Percentiles rank a stretch among this genome's conserved stretches.
phyloP scores from a whole-genome alignment of 75 land plant species.

The Selaginella tamariscina region DNA sequence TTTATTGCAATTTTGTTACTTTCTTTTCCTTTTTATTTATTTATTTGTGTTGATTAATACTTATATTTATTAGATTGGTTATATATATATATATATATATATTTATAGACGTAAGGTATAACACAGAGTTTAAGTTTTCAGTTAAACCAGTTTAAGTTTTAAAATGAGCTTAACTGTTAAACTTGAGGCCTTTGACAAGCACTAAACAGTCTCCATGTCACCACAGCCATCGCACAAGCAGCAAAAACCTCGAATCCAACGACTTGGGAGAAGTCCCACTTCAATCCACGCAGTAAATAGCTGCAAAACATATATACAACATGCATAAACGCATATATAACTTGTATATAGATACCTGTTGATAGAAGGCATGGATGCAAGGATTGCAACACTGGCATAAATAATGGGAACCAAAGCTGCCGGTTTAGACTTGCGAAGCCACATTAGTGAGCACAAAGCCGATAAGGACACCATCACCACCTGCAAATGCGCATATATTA shows the following conservation, averaged over 20 bases:
- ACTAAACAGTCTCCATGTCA: conserved; percentile 73
- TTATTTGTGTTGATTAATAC: too few relatives aligned
- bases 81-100: too few relatives aligned
- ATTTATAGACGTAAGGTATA: too few relatives aligned
- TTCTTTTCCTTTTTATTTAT: too few relatives aligned
- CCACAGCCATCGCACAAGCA: conserved; percentile 57
- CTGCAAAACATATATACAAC: conserved; percentile 31
- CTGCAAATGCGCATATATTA: conserved; percentile 31
- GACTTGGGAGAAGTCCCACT: conserved; percentile 71
- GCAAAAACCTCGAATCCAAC: conserved; percentile 69
- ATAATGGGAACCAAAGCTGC: conserved; percentile 74
- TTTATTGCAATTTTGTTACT: too few relatives aligned
- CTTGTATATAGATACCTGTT: conserved; percentile 38
- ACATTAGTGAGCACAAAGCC: conserved; percentile 89
- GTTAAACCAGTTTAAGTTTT: too few relatives aligned
- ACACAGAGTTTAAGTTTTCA: too few relatives aligned
- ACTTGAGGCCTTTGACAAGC: conserved; percentile 69
- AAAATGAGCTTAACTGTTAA: too few relatives aligned
- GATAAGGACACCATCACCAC: conserved; percentile 77
- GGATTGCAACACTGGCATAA: conserved; percentile 67
- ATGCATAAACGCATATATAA: background rate
- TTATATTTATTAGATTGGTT: too few relatives aligned
- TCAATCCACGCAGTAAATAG: conserved; percentile 56
- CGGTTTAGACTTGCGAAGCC: conserved; percentile 94
- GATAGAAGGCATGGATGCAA: conserved; percentile 96